phyloP scores from a whole-genome alignment of 805 yeast genomes.

The Lachancea cidri region DNA sequence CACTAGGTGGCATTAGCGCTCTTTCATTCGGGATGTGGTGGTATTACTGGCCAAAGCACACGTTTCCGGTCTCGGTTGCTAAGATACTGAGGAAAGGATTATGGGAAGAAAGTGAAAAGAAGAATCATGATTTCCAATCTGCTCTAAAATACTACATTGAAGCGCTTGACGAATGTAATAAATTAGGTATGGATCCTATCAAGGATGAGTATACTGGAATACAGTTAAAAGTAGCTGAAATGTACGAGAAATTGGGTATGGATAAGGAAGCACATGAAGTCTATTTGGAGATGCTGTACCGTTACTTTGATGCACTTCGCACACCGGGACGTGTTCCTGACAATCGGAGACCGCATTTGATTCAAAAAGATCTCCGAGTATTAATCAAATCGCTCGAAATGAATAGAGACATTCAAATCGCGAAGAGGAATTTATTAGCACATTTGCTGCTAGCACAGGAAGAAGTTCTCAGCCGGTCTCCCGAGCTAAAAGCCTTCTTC shows the following conservation, averaged over 20 bases:
- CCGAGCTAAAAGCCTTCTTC: constrained; percentile 33
- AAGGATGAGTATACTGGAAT: constrained; percentile 86
- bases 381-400: constrained; percentile 63
- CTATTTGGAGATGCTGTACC: constrained; percentile 60
- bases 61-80: constrained; percentile 68
- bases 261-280: constrained; percentile 58
- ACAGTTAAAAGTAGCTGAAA: constrained; percentile 80
- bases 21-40: constrained; percentile 32
- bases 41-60: constrained; percentile 61
- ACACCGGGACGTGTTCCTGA: constrained; percentile 34
- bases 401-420: constrained; percentile 43
- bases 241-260: constrained; percentile 69
- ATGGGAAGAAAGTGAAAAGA: constrained; percentile 77
- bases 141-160: constrained; percentile 72
- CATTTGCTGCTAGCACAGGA: constrained; percentile 63
- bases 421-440: constrained; percentile 54
- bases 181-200: constrained; percentile 48
- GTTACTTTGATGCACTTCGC: constrained; percentile 51
- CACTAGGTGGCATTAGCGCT: constrained; percentile 18
- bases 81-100: constrained; percentile 65
- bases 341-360: constrained; percentile 46
- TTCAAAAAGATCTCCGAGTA: constrained; percentile 66
- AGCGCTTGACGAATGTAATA: constrained; percentile 61
- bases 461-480: constrained; percentile 46
- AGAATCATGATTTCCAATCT: constrained; percentile 45